phyloP scores from a whole-genome alignment of 148 eudicot genomes.

The Dysphania ambrosioides region DNA sequence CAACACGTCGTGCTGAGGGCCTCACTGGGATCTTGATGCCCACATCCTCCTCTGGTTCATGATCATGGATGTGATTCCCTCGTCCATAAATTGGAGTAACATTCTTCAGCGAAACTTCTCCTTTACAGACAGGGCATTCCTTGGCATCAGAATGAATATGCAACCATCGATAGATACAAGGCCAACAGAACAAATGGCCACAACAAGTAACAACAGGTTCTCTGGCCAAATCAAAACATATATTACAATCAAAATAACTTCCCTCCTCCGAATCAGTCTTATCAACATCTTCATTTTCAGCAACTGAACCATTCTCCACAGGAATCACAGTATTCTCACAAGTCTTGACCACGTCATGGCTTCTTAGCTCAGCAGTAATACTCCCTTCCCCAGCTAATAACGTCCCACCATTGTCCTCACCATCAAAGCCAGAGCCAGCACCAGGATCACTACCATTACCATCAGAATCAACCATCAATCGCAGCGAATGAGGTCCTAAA shows the following conservation, averaged over 20 bases:
- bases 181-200: slow-evolving; percentile 98
- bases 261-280: slow-evolving; percentile 46
- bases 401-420: slow-evolving; percentile 32
- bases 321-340: slow-evolving; percentile 47
- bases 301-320: slow-evolving; percentile 35
- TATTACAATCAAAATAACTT: slow-evolving; percentile 88
- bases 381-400: slow-evolving; percentile 78
- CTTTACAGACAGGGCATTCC: slow-evolving; percentile 95
- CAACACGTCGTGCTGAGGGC: slow-evolving; percentile 69
- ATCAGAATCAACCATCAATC: slow-evolving; percentile 33
- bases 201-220: slow-evolving; percentile 96
- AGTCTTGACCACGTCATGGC: slow-evolving; percentile 36
- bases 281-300: slow-evolving; percentile 49
- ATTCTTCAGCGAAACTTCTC: slow-evolving; percentile 72
- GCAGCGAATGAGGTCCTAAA: slow-evolving; percentile 37
- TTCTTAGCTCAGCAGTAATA: slow-evolving; percentile 45
- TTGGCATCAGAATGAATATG: slow-evolving; percentile 73
- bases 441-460: slow-evolving; percentile 21
- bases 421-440: slow-evolving; percentile 27
- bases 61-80: slow-evolving; percentile 38
- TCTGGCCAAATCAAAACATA: slow-evolving; percentile 83
- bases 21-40: slow-evolving; percentile 60
- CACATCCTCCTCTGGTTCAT: slow-evolving; percentile 43
- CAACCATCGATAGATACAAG: slow-evolving; percentile 91
- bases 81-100: slow-evolving; percentile 88